Conservation (phyloP, 345 rosid genomes). For the Orychophragmus violaceus region DNA sequence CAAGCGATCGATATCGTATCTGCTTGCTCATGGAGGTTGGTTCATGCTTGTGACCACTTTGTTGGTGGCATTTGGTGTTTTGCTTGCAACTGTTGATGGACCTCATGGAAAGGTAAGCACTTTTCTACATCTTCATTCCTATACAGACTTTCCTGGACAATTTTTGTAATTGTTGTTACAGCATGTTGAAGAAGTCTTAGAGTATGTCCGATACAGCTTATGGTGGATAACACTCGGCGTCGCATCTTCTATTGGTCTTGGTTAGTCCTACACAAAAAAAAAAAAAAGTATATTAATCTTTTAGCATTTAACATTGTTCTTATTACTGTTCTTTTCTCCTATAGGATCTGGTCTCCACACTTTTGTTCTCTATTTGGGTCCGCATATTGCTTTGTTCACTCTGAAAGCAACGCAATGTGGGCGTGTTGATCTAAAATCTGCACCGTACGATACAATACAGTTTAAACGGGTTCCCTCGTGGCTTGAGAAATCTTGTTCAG, state of each 20-base stretch:
- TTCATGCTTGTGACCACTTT: conserved; percentile 46
- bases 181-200: conserved; percentile 77
- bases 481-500: conserved; percentile 83
- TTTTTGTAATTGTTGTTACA: conserved; percentile 25
- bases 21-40: conserved; percentile 69
- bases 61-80: conserved; percentile 21
- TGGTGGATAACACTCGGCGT: conserved; percentile 99
- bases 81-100: conserved; percentile 70
- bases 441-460: conserved; percentile 73
- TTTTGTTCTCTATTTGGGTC: conserved; percentile 94
- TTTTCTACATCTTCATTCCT: not conserved
- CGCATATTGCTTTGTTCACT: conserved; percentile 85
- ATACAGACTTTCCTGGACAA: not conserved
- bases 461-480: conserved; percentile 57
- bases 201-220: conserved; percentile 58
- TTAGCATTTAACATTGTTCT: not conserved
- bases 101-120: conserved; percentile 77
- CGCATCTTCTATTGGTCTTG: conserved; percentile 99
- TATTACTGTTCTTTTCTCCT: not conserved
- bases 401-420: conserved; percentile 83
- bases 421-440: conserved; percentile 70
- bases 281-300: not conserved
- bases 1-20: conserved; percentile 42
- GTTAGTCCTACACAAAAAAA: conserved; percentile 40
- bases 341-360: conserved; percentile 99